These are phyloP conservation scores for Taiozyma sp. DNA, from an alignment of 1,139 yeast species.

Conservation along the genomic window DNA sequence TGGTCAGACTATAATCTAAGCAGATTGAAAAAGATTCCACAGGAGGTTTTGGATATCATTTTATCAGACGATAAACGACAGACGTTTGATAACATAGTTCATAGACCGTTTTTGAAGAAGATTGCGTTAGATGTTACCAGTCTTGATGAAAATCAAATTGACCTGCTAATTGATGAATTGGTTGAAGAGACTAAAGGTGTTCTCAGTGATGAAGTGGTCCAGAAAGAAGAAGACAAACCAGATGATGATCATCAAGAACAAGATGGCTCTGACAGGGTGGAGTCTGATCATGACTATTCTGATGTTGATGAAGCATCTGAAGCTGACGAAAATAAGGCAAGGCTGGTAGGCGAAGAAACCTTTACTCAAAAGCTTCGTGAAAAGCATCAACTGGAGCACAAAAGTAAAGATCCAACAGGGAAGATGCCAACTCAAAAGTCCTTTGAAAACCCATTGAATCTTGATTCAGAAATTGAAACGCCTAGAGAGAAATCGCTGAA, in stretches of 20 bases:
- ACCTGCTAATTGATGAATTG: neutral
- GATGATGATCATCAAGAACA: neutral
- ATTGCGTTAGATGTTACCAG: constrained; percentile 15
- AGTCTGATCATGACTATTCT: neutral
- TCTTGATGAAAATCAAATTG: neutral
- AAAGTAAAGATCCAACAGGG: neutral
- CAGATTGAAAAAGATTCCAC: constrained; percentile 14
- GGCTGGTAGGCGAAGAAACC: no score
- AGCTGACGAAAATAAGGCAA: neutral
- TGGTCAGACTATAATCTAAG: constrained; percentile 9
- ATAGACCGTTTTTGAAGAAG: constrained; percentile 13
- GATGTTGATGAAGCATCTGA: neutral
- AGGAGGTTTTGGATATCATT: constrained; percentile 14
- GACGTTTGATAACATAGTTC: constrained; percentile 11
- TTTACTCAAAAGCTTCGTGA: neutral
- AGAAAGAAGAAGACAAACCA: neutral
- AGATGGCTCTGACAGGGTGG: neutral
- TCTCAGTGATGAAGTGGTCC: neutral
- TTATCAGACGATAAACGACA: constrained; percentile 15
- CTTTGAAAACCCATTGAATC: neutral
- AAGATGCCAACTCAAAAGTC: neutral
- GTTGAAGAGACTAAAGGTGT: neutral
- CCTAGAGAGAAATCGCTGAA: neutral
- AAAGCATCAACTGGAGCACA: neutral
- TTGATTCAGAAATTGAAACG: neutral